Conservation (phyloP, 129 eudicot species). For the Arctium lappa region DNA sequence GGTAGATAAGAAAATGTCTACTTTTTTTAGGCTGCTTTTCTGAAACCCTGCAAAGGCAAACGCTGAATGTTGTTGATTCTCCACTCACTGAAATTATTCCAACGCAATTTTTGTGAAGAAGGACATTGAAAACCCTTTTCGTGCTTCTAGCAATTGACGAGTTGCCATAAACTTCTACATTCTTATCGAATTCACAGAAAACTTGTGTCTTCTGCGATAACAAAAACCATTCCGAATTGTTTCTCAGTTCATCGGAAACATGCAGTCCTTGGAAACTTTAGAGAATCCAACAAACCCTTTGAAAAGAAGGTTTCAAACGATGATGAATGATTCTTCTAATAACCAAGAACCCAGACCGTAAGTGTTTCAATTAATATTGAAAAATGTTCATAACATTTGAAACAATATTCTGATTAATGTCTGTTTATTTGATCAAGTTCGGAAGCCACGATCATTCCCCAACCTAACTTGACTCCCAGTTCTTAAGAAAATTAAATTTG, state of each 20-base stretch:
- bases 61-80: not conserved
- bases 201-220: not conserved
- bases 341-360: not conserved
- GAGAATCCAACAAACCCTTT: conserved; percentile 7
- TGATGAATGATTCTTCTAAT: not conserved
- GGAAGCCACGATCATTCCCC: not conserved
- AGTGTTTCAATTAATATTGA: not conserved
- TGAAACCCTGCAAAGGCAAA: not conserved
- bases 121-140: not conserved
- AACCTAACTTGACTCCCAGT: conserved; percentile 28
- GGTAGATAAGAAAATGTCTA: not conserved
- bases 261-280: not conserved
- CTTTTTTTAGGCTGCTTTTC: conserved; percentile 45
- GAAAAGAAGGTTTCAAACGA: conserved; percentile 5
- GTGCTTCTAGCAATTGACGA: not conserved
- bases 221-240: not conserved
- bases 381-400: not conserved
- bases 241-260: not conserved
- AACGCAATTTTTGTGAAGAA: not conserved
- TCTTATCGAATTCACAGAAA: not conserved
- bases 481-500: no score
- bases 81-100: not conserved
- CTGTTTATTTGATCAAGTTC: conserved; percentile 2
- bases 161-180: not conserved
- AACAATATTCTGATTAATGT: not conserved